A percentile compares a stretch with the other conserved stretches of the same genome.
phyloP scores from a whole-genome alignment of 2,329 filamentous ascomycete genomes.

The Aureobasidium uvarum region DNA sequence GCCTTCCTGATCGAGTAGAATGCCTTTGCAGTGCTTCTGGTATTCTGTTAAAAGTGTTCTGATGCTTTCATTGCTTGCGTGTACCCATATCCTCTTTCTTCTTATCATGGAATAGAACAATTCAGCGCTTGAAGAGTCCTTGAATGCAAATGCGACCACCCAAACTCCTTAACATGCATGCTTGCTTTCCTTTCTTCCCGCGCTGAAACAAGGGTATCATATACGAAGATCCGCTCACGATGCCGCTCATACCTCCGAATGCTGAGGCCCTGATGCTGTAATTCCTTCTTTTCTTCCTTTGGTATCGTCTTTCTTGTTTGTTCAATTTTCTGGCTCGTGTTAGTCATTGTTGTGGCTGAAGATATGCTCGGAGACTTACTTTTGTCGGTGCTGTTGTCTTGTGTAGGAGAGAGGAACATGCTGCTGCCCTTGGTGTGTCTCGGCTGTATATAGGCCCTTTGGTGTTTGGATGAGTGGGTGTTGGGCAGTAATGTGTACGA shows the following conservation, averaged over 20 bases:
- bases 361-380: background rate
- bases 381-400: background rate
- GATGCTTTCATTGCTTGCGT: conserved; percentile 10
- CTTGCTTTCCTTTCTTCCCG: background rate
- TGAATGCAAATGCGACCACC: conserved; percentile 18
- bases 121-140: conserved; percentile 23
- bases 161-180: conserved; percentile 22
- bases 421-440: background rate
- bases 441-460: background rate
- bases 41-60: background rate
- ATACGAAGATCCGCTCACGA: background rate
- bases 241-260: background rate
- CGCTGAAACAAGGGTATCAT: conserved; percentile 16
- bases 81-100: background rate
- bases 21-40: background rate
- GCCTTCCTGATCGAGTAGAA: conserved; percentile 11
- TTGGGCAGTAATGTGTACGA: background rate
- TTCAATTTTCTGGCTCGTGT: background rate
- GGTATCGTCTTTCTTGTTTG: background rate
- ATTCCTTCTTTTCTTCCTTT: background rate
- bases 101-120: conserved; percentile 1
- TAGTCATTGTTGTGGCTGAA: background rate
- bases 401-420: background rate
- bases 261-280: background rate
- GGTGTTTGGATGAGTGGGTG: background rate